phyloP scores from a whole-genome alignment of 768 basidiomycete species.

The Suillus placidus region DNA sequence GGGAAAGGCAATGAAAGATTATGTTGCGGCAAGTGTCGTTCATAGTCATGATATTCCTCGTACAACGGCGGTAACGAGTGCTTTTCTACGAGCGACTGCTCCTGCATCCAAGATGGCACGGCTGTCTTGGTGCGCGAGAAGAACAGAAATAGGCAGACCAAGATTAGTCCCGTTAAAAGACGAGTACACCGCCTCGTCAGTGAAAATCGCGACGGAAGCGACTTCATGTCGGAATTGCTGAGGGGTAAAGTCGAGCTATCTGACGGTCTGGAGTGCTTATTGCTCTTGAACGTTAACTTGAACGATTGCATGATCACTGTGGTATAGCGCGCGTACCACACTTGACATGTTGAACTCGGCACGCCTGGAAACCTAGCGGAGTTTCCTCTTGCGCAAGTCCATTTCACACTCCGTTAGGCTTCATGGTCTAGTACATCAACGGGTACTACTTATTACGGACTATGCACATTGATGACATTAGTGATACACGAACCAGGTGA shows the following conservation, averaged over 20 bases:
- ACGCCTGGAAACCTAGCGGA: neutral
- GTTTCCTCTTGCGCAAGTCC: neutral
- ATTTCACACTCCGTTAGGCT: no score
- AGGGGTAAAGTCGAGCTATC: conserved; percentile 21
- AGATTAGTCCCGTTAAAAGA: neutral
- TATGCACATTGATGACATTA: no score
- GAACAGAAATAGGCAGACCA: conserved; percentile 4
- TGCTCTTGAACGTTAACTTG: conserved; percentile 7
- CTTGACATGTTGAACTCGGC: neutral
- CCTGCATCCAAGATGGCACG: neutral
- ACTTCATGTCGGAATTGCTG: conserved; percentile 15
- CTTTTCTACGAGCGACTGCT: neutral
- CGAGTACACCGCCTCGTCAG: conserved; percentile 13
- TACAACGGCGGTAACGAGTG: conserved; percentile 48
- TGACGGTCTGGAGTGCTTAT: conserved; percentile 11
- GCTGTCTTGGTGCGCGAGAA: neutral
- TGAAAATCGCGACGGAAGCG: neutral
- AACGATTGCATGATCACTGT: conserved; percentile 11
- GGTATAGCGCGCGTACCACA: neutral
- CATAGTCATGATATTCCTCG: conserved; percentile 44
- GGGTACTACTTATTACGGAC: no score
- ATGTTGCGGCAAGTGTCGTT: conserved; percentile 51
- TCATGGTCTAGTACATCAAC: no score
- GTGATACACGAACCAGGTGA: neutral
- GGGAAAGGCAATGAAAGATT: conserved; percentile 40